Base-by-base conservation (phyloP, 225 moss, liverwort and hornwort genomes). In the Pleurozium schreberi region DNA sequence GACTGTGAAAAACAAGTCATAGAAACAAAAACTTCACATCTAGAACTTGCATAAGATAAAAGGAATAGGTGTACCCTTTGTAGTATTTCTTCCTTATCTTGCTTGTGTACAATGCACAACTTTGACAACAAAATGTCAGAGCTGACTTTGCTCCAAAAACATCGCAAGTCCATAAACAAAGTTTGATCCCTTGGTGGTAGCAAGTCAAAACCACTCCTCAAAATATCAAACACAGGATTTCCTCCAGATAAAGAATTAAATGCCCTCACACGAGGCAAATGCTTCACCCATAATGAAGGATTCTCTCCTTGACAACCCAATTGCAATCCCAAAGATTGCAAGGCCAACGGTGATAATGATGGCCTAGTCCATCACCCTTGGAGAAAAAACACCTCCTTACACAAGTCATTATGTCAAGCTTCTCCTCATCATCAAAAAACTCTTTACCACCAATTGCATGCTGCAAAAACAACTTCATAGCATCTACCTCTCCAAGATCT, bases 361-460 rank as follows among this genome's bases (percentile, higher is more conserved):
- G 3, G 17, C 47, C 34, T 47, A 14, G 14, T 21, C 21, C 33
- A 63, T 4, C 2, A 15, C 63, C 82, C 4, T 82, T 82, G 2
- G 10, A 63, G 10, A 63, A 82, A 34, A 47, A 63, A 82, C 63
- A 82, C 47, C 82, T 82, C 2, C 2, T 17, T 4, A 82, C 3
- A 13, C 34, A 82, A 43, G 33, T 63, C 16, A 23, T 2, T 5
- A 82, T 25, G 6, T 81, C 33, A 18, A 0, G 4, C 3, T 3
- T 64, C 13, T 47, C 64, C 0, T 49, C 7, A 40, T 9, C 4
- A 10, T 12, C 4, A 18, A 34, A 31, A 34, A 15, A 34, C 0
- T 49, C 0, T 49, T 82, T 0, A 4, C 16, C 23, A 45, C 49
- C 0, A 14, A 1, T 0, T 3, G 25, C 82, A 45, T 82, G 23